A percentile compares a stretch with the other conserved stretches of the same genome.
Conservation (phyloP, 129 eudicot species). For the carrot (Daucus carota) region DH1_v3.0 NC_030382.2:44886501-44887000, state of each 20-base stretch:
- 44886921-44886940: not conserved
- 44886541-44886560: constrained; percentile 93
- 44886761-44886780: too few species aligned
- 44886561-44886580: constrained; percentile 73
- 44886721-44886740: too few species aligned
- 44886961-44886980: not conserved
- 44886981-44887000: not conserved
- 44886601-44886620: not conserved
- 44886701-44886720: too few species aligned
- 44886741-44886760: too few species aligned
- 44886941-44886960: not conserved
- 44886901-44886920: too few species aligned
- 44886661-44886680: not conserved
- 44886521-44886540: constrained; percentile 97
- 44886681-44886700: not conserved
- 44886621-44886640: not conserved
- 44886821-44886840: too few species aligned
- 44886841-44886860: too few species aligned
- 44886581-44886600: too few species aligned
- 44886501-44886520: constrained; percentile 94
- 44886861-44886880: too few species aligned
- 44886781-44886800: too few species aligned
- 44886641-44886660: not conserved
- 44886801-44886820: too few species aligned
- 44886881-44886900: too few species aligned